Percentiles rank a stretch among this genome's conserved stretches.
These are phyloP conservation scores for Malbranchea zuffiana DNA, from an alignment of 2,329 filamentous ascomycete genomes.

Conservation along the genomic window DNA sequence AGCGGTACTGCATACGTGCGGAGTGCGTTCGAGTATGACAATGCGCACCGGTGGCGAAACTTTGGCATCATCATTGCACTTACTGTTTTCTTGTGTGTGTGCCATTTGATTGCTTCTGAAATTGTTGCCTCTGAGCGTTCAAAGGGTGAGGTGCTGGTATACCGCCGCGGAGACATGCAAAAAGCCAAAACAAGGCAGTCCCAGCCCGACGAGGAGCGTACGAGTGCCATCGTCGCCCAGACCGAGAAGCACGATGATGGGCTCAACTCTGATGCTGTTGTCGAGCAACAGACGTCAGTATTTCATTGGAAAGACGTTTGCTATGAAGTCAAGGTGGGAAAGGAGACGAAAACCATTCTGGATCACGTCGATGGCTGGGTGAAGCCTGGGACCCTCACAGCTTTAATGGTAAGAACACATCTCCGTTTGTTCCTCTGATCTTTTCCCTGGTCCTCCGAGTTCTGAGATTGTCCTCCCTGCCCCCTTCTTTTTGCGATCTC, in stretches of 20 bases:
- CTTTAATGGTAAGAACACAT: constrained; percentile 64
- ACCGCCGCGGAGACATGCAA: constrained; percentile 55
- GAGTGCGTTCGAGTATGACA: constrained; percentile 46
- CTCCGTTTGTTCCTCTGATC: constrained; percentile 14
- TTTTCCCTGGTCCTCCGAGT: constrained; percentile 49
- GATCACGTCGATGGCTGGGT: constrained; percentile 87
- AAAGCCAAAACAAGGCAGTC: constrained; percentile 40
- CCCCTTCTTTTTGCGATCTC: constrained; percentile 39
- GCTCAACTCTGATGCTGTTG: neutral
- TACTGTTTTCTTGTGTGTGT: constrained; percentile 58
- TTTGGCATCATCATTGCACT: constrained; percentile 54
- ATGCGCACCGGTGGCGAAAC: constrained; percentile 56
- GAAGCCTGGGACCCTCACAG: constrained; percentile 80
- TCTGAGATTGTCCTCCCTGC: constrained; percentile 67
- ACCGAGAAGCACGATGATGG: constrained; percentile 25
- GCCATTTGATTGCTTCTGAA: constrained; percentile 61
- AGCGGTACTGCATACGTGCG: constrained; percentile 49
- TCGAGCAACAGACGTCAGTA: constrained; percentile 40
- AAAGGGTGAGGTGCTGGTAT: constrained; percentile 65
- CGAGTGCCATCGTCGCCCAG: constrained; percentile 25
- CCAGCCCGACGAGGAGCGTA: constrained; percentile 10
- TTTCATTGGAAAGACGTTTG: constrained; percentile 81
- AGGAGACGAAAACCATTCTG: constrained; percentile 60
- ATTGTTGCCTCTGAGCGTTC: constrained; percentile 54
- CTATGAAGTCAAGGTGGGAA: constrained; percentile 72